Conservation (phyloP, 352 stramenopile genomes). For the Globisporangium heterothallicum region DNA sequence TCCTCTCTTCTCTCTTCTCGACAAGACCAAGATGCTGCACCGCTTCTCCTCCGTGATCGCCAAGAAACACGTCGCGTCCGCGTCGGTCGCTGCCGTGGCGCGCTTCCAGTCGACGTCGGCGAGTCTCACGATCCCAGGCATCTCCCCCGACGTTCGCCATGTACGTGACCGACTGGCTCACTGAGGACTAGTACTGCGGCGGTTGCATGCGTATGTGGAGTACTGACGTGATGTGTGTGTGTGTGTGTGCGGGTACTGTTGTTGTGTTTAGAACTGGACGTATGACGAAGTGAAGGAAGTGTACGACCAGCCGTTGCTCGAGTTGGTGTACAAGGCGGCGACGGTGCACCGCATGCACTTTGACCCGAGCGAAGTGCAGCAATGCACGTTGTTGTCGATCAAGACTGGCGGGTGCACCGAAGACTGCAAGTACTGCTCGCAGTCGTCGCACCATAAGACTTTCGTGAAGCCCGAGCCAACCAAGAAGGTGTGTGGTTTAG, state of each 20-base stretch:
- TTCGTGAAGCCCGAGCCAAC: constrained; percentile 97
- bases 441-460: constrained; percentile 96
- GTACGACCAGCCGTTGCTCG: constrained; percentile 93
- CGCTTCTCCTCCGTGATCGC: constrained; percentile 27
- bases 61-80: constrained; percentile 11
- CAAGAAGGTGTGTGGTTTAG: constrained; percentile 73
- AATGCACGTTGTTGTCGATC: constrained; percentile 97
- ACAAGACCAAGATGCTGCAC: constrained; percentile 31
- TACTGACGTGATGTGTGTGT: not conserved
- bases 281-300: constrained; percentile 93
- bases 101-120: constrained; percentile 32
- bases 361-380: constrained; percentile 95
- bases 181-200: too few species aligned
- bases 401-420: constrained; percentile 95
- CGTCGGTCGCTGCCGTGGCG: not conserved
- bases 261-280: constrained; percentile 84
- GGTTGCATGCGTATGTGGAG: not conserved
- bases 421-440: constrained; percentile 95
- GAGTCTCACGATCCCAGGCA: constrained; percentile 57
- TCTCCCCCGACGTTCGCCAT: constrained; percentile 60
- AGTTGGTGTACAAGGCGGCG: constrained; percentile 96
- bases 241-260: not conserved
- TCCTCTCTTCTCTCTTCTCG: not conserved
- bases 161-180: too few species aligned
- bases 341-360: constrained; percentile 98